Evolutionary conservation across 2,329 filamentous ascomycete genomes (phyloP).

Genomic region (Penicillium nordicum): DNA sequence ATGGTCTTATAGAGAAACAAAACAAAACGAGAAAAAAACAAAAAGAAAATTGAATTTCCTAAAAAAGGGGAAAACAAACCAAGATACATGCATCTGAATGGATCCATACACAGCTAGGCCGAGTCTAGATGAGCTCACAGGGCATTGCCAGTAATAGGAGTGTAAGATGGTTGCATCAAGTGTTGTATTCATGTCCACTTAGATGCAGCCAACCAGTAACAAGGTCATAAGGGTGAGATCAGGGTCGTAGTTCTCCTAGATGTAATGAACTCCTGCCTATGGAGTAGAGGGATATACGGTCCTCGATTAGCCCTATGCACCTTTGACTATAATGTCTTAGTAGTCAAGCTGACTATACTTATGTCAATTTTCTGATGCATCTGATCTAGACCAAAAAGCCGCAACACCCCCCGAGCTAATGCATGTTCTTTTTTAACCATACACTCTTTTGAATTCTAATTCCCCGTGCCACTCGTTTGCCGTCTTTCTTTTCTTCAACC

Average conservation of each 20-base stretch:
- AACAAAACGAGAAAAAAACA: not conserved
- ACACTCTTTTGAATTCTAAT: slow-evolving; percentile 8
- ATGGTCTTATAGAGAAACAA: not conserved
- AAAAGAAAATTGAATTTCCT: not conserved
- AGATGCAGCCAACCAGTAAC: slow-evolving; percentile 19
- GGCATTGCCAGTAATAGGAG: slow-evolving; percentile 11
- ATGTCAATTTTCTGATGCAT: slow-evolving; percentile 18
- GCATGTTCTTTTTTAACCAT: slow-evolving; percentile 7
- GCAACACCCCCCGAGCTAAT: slow-evolving; percentile 8
- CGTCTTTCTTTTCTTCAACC: slow-evolving; percentile 13
- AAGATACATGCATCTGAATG: slow-evolving; percentile 1
- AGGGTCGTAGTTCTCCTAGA: slow-evolving; percentile 19
- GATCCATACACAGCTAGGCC: not conserved
- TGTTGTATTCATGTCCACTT: slow-evolving; percentile 14
- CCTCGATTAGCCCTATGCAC: slow-evolving; percentile 7
- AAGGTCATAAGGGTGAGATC: slow-evolving; percentile 12
- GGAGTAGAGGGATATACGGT: slow-evolving; percentile 18
- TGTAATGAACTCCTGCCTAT: slow-evolving; percentile 20
- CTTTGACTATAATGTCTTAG: not conserved
- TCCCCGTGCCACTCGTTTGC: slow-evolving; percentile 10
- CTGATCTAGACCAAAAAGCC: slow-evolving; percentile 19
- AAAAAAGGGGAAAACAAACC: not conserved
- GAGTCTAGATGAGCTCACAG: slow-evolving; percentile 9
- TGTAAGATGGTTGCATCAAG: slow-evolving; percentile 21
- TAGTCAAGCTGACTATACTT: not conserved